Evolutionary conservation across 768 basidiomycete genomes (phyloP).

Genomic region (Neoboletus subvelutipes): DNA sequence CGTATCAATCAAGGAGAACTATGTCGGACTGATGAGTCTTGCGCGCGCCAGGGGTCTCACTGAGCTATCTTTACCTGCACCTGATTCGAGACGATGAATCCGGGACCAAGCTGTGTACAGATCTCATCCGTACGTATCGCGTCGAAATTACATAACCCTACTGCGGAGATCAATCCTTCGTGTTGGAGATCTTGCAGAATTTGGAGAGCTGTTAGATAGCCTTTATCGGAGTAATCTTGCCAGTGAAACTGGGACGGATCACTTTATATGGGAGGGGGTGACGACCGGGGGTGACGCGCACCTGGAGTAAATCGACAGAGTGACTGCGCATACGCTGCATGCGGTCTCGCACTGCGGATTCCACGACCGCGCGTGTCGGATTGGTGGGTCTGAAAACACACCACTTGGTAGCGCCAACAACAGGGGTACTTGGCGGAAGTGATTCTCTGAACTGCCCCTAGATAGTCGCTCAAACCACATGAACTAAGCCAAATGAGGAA

Average conservation of each 20-base stretch:
- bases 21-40: slow-evolving; percentile 12
- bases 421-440: slow-evolving; percentile 38
- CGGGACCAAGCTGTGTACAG: slow-evolving; percentile 69
- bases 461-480: slow-evolving; percentile 4
- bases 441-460: slow-evolving; percentile 70
- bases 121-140: slow-evolving; percentile 73
- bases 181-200: slow-evolving; percentile 58
- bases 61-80: slow-evolving; percentile 55
- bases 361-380: slow-evolving; percentile 54
- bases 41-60: not conserved
- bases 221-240: slow-evolving; percentile 61
- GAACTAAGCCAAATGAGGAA: not conserved
- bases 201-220: slow-evolving; percentile 47
- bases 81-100: slow-evolving; percentile 77
- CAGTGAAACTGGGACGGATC: slow-evolving; percentile 63
- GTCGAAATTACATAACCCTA: slow-evolving; percentile 85
- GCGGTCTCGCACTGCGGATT: slow-evolving; percentile 66
- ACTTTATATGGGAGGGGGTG: not conserved
- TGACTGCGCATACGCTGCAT: slow-evolving; percentile 62
- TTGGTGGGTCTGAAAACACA: slow-evolving; percentile 64
- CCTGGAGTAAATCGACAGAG: slow-evolving; percentile 73
- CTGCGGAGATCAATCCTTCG: slow-evolving; percentile 57
- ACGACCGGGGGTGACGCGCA: slow-evolving; percentile 23
- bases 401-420: slow-evolving; percentile 84
- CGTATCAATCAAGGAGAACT: slow-evolving; percentile 84